Percentiles rank a stretch among this genome's conserved stretches.
phyloP scores from a whole-genome alignment of 495 filamentous ascomycete species.

The Penicillium robsamsonii region DNA sequence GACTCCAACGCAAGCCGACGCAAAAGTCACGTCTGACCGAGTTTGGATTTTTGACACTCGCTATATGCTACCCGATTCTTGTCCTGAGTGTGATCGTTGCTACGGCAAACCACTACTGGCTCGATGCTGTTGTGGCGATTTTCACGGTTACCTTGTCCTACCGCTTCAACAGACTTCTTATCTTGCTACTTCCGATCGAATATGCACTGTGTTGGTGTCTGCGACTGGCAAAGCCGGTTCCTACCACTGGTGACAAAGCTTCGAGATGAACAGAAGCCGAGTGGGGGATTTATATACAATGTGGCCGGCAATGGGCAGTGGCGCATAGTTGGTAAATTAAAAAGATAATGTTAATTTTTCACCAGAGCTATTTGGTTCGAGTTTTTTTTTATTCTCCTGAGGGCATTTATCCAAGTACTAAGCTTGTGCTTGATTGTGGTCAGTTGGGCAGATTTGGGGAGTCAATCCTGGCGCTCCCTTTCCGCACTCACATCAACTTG shows the following conservation, averaged over 20 bases:
- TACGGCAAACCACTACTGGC: slow-evolving; percentile 66
- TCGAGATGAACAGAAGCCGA: not conserved
- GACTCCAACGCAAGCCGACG: slow-evolving; percentile 35
- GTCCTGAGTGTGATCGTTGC: slow-evolving; percentile 62
- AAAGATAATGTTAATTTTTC: too few relatives aligned
- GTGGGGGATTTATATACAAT: too few relatives aligned
- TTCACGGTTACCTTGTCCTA: slow-evolving; percentile 51
- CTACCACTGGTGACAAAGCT: slow-evolving; percentile 47
- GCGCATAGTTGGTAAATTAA: too few relatives aligned
- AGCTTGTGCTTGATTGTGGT: too few relatives aligned
- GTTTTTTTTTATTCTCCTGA: too few relatives aligned
- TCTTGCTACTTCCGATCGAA: slow-evolving; percentile 56
- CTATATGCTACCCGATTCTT: slow-evolving; percentile 54
- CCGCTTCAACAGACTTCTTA: slow-evolving; percentile 51
- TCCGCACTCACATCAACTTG: too few relatives aligned
- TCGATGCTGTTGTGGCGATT: slow-evolving; percentile 58
- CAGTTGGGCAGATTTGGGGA: too few relatives aligned
- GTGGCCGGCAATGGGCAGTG: too few relatives aligned
- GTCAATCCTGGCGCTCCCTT: too few relatives aligned
- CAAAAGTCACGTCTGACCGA: slow-evolving; percentile 40
- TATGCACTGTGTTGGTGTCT: slow-evolving; percentile 54
- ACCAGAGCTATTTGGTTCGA: too few relatives aligned
- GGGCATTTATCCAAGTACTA: too few relatives aligned
- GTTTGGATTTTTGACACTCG: slow-evolving; percentile 46
- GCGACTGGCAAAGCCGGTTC: slow-evolving; percentile 56